phyloP scores from a whole-genome alignment of 225 moss, liverwort and hornwort species.

The Thuidium tamariscinum region DNA sequence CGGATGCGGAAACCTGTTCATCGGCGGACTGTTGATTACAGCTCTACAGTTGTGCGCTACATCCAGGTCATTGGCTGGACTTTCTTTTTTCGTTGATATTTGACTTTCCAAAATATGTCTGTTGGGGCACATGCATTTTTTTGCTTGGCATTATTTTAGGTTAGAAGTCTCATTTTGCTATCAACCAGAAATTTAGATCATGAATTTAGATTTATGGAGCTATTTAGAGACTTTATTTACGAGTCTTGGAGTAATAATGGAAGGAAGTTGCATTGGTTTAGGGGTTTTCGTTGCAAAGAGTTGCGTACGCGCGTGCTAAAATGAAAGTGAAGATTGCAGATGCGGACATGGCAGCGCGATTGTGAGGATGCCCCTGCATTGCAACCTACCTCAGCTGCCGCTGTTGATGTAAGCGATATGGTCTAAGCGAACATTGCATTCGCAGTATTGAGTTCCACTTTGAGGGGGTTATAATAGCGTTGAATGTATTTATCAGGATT shows the following conservation, averaged over 20 bases:
- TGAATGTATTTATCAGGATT: not conserved
- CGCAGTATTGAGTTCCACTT: not conserved
- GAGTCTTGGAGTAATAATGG: not conserved
- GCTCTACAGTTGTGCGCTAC: slow-evolving; percentile 85
- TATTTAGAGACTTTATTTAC: not conserved
- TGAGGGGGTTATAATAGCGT: not conserved
- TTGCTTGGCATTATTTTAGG: not conserved
- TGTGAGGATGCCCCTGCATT: slow-evolving; percentile 89
- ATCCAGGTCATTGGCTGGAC: slow-evolving; percentile 57
- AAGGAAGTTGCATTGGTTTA: not conserved
- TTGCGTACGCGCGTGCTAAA: not conserved
- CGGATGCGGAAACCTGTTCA: slow-evolving; percentile 99
- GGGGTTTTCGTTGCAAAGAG: slow-evolving; percentile 3
- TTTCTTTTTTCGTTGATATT: not conserved
- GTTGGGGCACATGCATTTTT: not conserved
- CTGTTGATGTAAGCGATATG: slow-evolving; percentile 59
- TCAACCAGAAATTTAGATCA: not conserved
- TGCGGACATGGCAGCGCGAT: slow-evolving; percentile 92
- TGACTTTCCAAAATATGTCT: not conserved
- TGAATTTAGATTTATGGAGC: not conserved
- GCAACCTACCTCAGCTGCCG: slow-evolving; percentile 79
- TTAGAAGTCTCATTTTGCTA: not conserved
- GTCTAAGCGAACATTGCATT: not conserved
- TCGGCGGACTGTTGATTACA: slow-evolving; percentile 92
- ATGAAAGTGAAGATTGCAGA: slow-evolving; percentile 31